A percentile compares a stretch with the other conserved stretches of the same genome.
phyloP scores from a whole-genome alignment of 2,329 filamentous ascomycete genomes.

The Pseudogymnoascus sp. region DNA sequence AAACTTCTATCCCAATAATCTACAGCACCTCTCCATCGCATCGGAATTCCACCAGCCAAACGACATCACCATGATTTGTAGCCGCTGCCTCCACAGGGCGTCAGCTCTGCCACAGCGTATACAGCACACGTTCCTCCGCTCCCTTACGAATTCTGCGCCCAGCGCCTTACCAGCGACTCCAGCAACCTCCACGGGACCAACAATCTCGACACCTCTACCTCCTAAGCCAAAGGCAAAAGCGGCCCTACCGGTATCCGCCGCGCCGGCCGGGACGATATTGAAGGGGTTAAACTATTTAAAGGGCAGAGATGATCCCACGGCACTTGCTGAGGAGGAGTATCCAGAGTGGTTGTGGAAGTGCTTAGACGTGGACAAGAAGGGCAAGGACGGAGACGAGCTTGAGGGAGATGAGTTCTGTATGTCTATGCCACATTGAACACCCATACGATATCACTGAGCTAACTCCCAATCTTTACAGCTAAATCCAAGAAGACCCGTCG shows the following conservation, averaged over 20 bases:
- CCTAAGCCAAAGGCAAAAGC: constrained; percentile 19
- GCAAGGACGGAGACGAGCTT: constrained; percentile 36
- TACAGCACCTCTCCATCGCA: neutral
- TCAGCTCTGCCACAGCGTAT: constrained; percentile 16
- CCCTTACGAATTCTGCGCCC: constrained; percentile 16
- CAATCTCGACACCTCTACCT: constrained; percentile 28
- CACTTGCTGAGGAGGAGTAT: constrained; percentile 68
- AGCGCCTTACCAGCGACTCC: constrained; percentile 24
- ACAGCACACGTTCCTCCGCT: constrained; percentile 12
- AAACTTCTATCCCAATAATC: constrained; percentile 10
- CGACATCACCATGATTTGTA: constrained; percentile 30
- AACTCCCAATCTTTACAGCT: constrained; percentile 39
- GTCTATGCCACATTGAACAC: constrained; percentile 29
- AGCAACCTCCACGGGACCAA: constrained; percentile 16
- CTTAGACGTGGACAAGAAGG: constrained; percentile 54
- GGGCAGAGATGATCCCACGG: constrained; percentile 64
- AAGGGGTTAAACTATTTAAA: constrained; percentile 74
- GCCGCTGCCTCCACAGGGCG: constrained; percentile 44
- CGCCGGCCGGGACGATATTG: constrained; percentile 59
- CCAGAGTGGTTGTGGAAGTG: constrained; percentile 75
- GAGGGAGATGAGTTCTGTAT: constrained; percentile 71
- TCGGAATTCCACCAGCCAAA: neutral
- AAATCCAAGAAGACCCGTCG: constrained; percentile 80
- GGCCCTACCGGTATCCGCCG: constrained; percentile 18
- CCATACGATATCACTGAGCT: neutral